Evolutionary conservation across 2,329 filamentous ascomycete genomes (phyloP), one percentile per base, ranked within the genome.

Genomic region (Emydomyces testavorans): DNA sequence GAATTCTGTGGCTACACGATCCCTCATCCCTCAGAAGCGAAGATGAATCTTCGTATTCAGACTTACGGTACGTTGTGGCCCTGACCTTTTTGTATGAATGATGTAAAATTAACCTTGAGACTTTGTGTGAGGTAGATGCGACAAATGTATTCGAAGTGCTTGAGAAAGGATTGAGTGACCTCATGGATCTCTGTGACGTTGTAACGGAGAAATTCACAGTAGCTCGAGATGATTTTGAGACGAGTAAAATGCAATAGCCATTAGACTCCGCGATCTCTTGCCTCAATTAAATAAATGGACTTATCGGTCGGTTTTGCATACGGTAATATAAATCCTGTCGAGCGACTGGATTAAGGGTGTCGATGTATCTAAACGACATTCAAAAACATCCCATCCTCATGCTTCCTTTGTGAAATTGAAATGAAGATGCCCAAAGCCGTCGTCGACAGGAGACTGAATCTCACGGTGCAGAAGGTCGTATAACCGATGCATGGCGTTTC

Each of bases 1-100:
- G 92, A 98, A 65, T 95, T 98, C 69, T 96, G 92, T 68, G 92
- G 90, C 52, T 98, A 98, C 67, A 86, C 90, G 6, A 96, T 98
- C 52, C 92, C 92, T 24, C 92, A 98, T 68, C 92, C 92, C 43
- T 94, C 89, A 32, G 92, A 98, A 68, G 73, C 82, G 34, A 92
- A 94, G 70, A 94, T 98, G 90, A 94, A 96, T 62, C 73, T 98
- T 53, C 80, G 92, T 60, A 96, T 98, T 53, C 92, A 98, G 68
- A 98, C 90, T 56, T 96, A 92, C 60, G 85, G 90, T 94, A 71
- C 63, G 80, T 67, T 16, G 4, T 7, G n/a, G 31, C 23, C 32
- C 2, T 24, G 15, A 21, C 26, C 8, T 15, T 8, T 1, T 34
- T n/a, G 4, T 6, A 6, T 46, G 21, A 18, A 6, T 21, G 18